Evolutionary conservation across 164 flowering plant species (phyloP).

Genomic region (Warburgia ugandensis): DNA sequence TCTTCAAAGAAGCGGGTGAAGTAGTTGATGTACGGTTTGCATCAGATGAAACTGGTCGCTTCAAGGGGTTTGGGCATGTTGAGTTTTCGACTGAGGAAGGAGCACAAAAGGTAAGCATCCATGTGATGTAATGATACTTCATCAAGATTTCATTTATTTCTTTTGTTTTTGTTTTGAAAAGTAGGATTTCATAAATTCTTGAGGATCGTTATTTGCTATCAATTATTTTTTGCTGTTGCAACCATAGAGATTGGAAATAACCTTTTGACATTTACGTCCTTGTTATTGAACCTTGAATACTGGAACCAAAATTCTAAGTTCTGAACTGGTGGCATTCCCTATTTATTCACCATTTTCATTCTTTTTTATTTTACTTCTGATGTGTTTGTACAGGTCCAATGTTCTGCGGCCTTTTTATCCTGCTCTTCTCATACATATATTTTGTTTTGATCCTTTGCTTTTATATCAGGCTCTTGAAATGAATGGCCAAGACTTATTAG

Average conservation of each 20-base stretch:
- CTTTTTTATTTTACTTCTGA: background rate
- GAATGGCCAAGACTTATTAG: constrained; percentile 43
- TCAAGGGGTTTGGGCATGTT: constrained; percentile 85
- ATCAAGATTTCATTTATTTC: too few species aligned
- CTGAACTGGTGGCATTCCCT: too few species aligned
- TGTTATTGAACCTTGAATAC: too few species aligned
- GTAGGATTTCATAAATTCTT: too few species aligned
- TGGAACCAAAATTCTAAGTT: too few species aligned
- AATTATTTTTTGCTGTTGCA: too few species aligned
- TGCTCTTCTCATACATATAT: background rate
- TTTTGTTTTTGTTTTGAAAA: too few species aligned
- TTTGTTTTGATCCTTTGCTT: background rate
- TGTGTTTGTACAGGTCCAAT: background rate
- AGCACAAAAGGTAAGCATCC: constrained; percentile 49
- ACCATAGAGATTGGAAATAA: too few species aligned
- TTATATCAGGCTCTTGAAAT: constrained; percentile 54
- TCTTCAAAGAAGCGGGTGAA: constrained; percentile 65
- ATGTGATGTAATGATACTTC: background rate
- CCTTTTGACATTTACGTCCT: too few species aligned
- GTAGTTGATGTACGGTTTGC: constrained; percentile 64
- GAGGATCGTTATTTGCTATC: too few species aligned
- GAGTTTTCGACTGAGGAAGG: constrained; percentile 65
- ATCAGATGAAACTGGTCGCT: constrained; percentile 34
- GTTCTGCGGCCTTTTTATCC: background rate
- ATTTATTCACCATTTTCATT: background rate